These are phyloP conservation scores for Sugiyamaella novakii DNA, from an alignment of 1,139 yeast genomes.

Conservation along the genomic window DNA sequence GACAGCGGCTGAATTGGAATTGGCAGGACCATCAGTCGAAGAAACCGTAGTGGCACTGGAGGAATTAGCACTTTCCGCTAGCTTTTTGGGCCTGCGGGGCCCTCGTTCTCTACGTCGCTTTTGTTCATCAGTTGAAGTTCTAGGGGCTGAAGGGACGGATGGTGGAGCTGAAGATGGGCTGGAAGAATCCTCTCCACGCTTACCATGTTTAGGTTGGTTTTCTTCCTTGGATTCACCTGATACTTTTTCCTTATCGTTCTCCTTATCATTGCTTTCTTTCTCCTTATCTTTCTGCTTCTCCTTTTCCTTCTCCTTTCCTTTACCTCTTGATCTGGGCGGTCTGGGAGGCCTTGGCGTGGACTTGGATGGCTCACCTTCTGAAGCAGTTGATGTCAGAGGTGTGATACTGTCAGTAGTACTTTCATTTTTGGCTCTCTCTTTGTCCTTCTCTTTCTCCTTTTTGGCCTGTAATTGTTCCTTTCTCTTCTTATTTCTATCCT, in stretches of 20 bases:
- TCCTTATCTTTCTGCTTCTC: neutral
- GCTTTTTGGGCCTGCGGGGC: conserved; percentile 1
- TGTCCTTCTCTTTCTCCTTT: neutral
- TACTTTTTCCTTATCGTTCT: neutral
- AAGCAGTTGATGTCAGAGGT: no score
- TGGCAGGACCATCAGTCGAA: neutral
- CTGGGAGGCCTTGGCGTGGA: no score
- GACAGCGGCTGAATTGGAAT: neutral
- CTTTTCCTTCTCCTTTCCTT: neutral
- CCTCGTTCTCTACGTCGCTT: conserved; percentile 4
- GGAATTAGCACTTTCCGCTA: neutral
- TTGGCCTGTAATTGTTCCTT: neutral
- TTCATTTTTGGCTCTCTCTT: no score
- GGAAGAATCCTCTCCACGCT: neutral
- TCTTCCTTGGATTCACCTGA: neutral
- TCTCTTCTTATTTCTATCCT: neutral
- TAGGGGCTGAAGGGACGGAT: neutral
- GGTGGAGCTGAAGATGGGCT: neutral
- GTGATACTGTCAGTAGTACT: no score
- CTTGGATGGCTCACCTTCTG: no score
- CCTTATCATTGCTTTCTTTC: neutral
- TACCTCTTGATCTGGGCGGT: no score
- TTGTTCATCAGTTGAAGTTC: neutral
- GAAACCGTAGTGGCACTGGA: neutral
- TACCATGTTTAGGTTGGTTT: neutral